Evolutionary conservation across 176 grass and related monocot species (phyloP), one percentile per base, ranked within the genome.

Genomic region (sorghum (Sorghum bicolor)): DNA sequence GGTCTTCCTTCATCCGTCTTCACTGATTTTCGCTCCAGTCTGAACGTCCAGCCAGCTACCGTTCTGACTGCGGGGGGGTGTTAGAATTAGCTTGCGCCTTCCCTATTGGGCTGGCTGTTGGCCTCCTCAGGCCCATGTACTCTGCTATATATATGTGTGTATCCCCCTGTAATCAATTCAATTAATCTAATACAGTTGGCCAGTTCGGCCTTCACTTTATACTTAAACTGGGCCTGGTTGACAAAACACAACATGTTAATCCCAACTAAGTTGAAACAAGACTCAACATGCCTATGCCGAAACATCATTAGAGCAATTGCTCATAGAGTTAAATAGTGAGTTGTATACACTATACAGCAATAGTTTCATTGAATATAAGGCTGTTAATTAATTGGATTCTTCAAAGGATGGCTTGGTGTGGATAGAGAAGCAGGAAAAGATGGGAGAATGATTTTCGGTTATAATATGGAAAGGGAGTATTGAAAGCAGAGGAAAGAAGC

Each of bases 241-340:
- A 74, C 63, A 77, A 84, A 75, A 85, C 17, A 15, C 26, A 71
- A 14, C 25, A 72, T 37, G 40, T 64, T 26, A 72, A 64, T 28
- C 30, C 30, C 14, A 33, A 64, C 15, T 50, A 8, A 22, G 5
- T 13, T 43, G 77, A 84, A 77, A n/a, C 45, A 43, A 32, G 24
- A 65, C 40, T 22, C 26, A 70, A 47, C 39, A 80, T 75, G 70
- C 26, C 70, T 82, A 57, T 32, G 45, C 48, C 26, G 52, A 57
- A 67, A 75, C 8, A n/a, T 68, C 60, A 60, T n/a, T 84, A 48
- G 3, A 89, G 76, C 58, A 84, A 22, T 75, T 85, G 60, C 28
- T 75, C 37, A 60, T 36, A 79, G 10, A 80, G 20, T 78, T 73
- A 73, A 38, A 38, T 44, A 48, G 6, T 60, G 68, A 45, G 31